These are phyloP conservation scores for Salix arbutifolia DNA, from an alignment of 345 rosid genomes.

Conservation along the genomic window DNA sequence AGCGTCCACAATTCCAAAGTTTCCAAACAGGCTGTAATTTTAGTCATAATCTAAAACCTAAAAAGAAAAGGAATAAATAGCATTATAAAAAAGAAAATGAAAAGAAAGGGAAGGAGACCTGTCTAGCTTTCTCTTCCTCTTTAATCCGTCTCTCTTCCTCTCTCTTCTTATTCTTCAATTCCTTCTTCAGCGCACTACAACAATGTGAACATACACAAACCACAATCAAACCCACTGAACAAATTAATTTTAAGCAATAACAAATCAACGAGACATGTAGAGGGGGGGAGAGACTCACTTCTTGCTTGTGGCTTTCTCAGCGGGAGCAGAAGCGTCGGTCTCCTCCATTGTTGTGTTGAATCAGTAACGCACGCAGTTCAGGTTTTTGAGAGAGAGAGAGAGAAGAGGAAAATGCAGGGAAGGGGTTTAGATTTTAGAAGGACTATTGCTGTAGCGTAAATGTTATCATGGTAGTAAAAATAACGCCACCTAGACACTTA, in stretches of 20 bases:
- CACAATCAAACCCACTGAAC: neutral
- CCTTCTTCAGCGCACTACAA: constrained; percentile 80
- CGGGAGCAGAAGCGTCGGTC: neutral
- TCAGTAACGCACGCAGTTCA: neutral
- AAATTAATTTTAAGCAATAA: neutral
- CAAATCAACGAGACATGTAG: neutral
- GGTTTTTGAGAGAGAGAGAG: neutral
- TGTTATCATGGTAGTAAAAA: neutral
- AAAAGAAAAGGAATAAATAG: no score
- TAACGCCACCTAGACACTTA: neutral
- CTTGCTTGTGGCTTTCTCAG: constrained; percentile 60
- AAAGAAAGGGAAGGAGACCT: constrained; percentile 8
- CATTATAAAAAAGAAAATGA: neutral
- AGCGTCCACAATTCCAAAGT: no score
- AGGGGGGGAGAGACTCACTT: constrained; percentile 38
- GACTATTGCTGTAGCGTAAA: neutral
- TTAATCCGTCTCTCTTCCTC: constrained; percentile 79
- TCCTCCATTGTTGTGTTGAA: neutral
- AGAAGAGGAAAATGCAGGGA: neutral
- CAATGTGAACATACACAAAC: neutral
- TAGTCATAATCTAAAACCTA: no score
- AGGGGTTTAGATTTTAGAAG: neutral
- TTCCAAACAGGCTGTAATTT: no score
- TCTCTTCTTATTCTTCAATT: constrained; percentile 59
- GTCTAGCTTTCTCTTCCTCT: constrained; percentile 58